Conservation (phyloP, 2,329 filamentous ascomycete genomes). For the Sporothrix schenckii region DNA sequence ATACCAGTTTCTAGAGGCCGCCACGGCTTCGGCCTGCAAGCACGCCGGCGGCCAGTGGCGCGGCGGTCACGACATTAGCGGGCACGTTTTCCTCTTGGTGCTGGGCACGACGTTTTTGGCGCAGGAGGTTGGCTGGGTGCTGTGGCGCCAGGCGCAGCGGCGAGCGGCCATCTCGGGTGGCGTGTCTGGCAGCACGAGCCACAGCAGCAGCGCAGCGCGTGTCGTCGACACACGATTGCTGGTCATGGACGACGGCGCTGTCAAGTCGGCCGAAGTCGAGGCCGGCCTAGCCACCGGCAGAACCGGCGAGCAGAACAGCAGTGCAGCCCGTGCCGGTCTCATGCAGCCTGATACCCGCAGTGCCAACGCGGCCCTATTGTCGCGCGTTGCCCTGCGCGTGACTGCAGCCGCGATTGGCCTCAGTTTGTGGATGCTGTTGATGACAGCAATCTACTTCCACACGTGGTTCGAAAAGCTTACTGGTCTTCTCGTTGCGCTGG, state of each 20-base stretch:
- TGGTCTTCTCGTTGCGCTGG: slow-evolving; percentile 54
- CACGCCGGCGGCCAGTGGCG: slow-evolving; percentile 79
- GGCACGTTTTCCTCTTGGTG: slow-evolving; percentile 91
- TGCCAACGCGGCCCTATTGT: slow-evolving; percentile 15
- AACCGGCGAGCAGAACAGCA: background rate
- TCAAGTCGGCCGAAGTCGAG: slow-evolving; percentile 62
- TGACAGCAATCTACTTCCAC: slow-evolving; percentile 98
- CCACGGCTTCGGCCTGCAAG: slow-evolving; percentile 80
- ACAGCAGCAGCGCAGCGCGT: slow-evolving; percentile 38
- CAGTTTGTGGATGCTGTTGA: slow-evolving; percentile 93
- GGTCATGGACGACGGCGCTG: slow-evolving; percentile 66
- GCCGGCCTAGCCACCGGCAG: slow-evolving; percentile 35
- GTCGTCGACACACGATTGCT: slow-evolving; percentile 64
- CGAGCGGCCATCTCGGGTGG: slow-evolving; percentile 31
- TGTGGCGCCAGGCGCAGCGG: slow-evolving; percentile 47
- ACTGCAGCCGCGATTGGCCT: slow-evolving; percentile 67
- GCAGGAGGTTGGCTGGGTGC: slow-evolving; percentile 72
- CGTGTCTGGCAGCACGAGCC: slow-evolving; percentile 35
- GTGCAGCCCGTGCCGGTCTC: slow-evolving; percentile 37
- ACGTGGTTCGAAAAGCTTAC: slow-evolving; percentile 93
- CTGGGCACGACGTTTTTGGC: slow-evolving; percentile 79
- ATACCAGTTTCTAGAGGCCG: slow-evolving; percentile 43
- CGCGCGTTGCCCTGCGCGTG: slow-evolving; percentile 45
- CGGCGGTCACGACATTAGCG: slow-evolving; percentile 95
- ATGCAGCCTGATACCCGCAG: background rate